phyloP scores from a whole-genome alignment of 2,329 filamentous ascomycete genomes.

The Penicillium occitanis region DNA sequence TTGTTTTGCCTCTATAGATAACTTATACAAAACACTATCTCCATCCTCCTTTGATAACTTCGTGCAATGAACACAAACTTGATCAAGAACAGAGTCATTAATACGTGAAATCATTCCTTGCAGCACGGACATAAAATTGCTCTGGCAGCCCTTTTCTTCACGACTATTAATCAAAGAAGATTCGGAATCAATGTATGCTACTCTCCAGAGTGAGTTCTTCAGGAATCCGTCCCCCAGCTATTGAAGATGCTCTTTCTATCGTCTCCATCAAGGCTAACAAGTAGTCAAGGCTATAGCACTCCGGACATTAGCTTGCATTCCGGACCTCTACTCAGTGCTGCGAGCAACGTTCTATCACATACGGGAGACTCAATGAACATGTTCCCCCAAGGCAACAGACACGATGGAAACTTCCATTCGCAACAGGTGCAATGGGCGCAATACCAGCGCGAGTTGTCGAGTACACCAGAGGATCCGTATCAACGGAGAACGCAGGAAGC shows the following conservation, averaged over 20 bases:
- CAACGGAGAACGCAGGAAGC: conserved; percentile 17
- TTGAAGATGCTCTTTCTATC: neutral
- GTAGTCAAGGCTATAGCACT: conserved; percentile 5
- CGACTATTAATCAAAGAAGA: neutral
- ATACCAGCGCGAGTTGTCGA: conserved; percentile 18
- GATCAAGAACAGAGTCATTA: neutral
- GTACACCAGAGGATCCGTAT: conserved; percentile 19
- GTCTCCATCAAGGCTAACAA: neutral
- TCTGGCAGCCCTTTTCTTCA: conserved; percentile 11
- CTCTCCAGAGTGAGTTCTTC: conserved; percentile 17
- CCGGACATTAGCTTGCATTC: conserved; percentile 18
- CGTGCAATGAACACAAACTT: neutral
- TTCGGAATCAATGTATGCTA: conserved; percentile 22
- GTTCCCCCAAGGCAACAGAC: conserved; percentile 25
- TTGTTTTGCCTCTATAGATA: neutral
- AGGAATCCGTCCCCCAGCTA: neutral
- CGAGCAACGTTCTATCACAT: conserved; percentile 31
- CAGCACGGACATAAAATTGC: conserved; percentile 7
- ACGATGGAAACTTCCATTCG: conserved; percentile 27
- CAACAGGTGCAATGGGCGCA: conserved; percentile 26
- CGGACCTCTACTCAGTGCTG: conserved; percentile 30
- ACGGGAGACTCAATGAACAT: conserved; percentile 31
- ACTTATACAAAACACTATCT: neutral
- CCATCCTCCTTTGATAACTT: neutral
- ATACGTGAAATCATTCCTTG: neutral